Evolutionary conservation across 441 rosid genomes (phyloP).

Genomic region (Populus hybrid): DNA sequence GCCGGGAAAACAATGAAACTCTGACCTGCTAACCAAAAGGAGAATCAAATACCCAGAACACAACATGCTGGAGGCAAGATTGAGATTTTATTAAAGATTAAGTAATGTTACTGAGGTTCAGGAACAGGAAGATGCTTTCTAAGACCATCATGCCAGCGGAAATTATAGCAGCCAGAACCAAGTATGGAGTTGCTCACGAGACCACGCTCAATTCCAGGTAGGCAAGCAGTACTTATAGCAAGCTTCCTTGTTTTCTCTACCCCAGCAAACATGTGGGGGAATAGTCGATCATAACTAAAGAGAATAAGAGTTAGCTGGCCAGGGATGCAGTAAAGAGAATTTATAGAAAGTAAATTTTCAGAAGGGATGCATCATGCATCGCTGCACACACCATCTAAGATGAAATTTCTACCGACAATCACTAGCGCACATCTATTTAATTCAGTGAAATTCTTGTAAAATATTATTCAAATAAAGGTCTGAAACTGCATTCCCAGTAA

Average conservation of each 20-base stretch:
- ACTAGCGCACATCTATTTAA: too few relatives aligned
- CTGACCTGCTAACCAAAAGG: too few relatives aligned
- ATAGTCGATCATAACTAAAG: conserved; percentile 81
- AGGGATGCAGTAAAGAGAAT: not conserved
- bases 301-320: not conserved
- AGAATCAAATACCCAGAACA: too few relatives aligned
- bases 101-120: conserved; percentile 57
- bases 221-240: conserved; percentile 58
- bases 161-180: conserved; percentile 68
- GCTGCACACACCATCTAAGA: not conserved
- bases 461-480: too few relatives aligned
- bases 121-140: conserved; percentile 66
- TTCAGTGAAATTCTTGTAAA: too few relatives aligned
- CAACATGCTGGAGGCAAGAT: not conserved
- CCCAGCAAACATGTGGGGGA: conserved; percentile 92
- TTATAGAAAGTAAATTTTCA: not conserved
- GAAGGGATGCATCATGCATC: too few relatives aligned
- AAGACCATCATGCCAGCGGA: conserved; percentile 93
- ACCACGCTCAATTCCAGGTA: conserved; percentile 73
- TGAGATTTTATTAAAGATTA: not conserved
- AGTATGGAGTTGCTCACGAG: conserved; percentile 85
- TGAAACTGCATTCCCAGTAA: too few relatives aligned
- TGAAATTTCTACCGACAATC: too few relatives aligned
- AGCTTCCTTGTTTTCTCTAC: conserved; percentile 87
- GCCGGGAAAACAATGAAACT: not conserved